Percentiles rank a stretch among this genome's conserved stretches.
phyloP scores from a whole-genome alignment of 805 yeast genomes.

The Candida namnaoensis region DNA sequence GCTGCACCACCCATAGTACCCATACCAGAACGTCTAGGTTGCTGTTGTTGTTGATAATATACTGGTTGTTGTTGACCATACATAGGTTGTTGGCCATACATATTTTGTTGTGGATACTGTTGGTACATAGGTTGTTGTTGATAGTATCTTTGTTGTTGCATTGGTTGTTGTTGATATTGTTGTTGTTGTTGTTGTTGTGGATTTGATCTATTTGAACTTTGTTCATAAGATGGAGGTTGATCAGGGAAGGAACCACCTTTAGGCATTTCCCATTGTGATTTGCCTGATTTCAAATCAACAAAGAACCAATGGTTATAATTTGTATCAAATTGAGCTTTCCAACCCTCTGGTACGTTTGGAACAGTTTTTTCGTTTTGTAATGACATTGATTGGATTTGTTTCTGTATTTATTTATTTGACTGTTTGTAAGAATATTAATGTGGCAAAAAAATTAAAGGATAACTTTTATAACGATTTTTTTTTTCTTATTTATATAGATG shows the following conservation, averaged over 20 bases:
- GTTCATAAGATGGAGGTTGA: slow-evolving; percentile 32
- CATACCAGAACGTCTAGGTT: slow-evolving; percentile 10
- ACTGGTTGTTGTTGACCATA: slow-evolving; percentile 19
- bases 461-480: too few species aligned
- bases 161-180: slow-evolving; percentile 3
- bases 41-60: slow-evolving; percentile 22
- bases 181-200: slow-evolving; percentile 7
- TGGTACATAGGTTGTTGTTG: slow-evolving; percentile 13
- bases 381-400: too few species aligned
- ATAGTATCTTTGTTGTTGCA: slow-evolving; percentile 10
- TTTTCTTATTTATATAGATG: too few species aligned
- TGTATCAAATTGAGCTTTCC: slow-evolving; percentile 69
- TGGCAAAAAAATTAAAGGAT: too few species aligned
- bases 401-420: too few species aligned
- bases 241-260: slow-evolving; percentile 37
- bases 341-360: slow-evolving; percentile 56
- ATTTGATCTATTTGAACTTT: slow-evolving; percentile 6
- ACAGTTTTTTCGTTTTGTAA: background rate
- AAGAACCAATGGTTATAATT: slow-evolving; percentile 70
- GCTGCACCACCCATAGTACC: slow-evolving; percentile 21
- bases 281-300: slow-evolving; percentile 62
- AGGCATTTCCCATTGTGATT: slow-evolving; percentile 92
- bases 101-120: slow-evolving; percentile 22
- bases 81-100: slow-evolving; percentile 7
- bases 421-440: too few species aligned